Evolutionary conservation across 768 basidiomycete species (phyloP), one percentile per base, ranked within the genome.

Genomic region (Suillus clintonianus): DNA sequence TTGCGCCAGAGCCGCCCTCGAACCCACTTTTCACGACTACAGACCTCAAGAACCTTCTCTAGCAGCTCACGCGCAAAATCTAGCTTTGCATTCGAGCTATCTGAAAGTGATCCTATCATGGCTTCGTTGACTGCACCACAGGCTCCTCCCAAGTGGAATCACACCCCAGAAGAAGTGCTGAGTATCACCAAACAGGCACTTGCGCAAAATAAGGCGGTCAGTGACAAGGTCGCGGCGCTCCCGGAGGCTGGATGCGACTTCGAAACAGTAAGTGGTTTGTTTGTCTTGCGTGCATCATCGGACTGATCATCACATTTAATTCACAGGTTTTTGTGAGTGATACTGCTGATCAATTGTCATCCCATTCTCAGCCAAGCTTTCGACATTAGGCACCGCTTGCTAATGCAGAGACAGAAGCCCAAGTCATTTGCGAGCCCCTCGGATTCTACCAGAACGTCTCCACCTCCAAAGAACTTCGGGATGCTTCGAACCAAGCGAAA

Each of bases 361-460:
- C 45, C 65, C 59, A 50, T 68, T 66, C 47, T 75, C 68, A 60
- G 68, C 71, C 17, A 42, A 41, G 63, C 47, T 36, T 24, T 41
- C 64, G 53, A 51, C 64, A 62, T 13, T 65, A 92, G 90, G 69
- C 82, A 22, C 78, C 82, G 11, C 84, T 94, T n/a, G 84, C 88
- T 1, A 69, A 80, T 27, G 84, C 82, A 13, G 89, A 92, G 57
- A 83, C 88, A 22, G 73, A 80, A 19, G 78, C 87, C 30, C 84
- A 86, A 53, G 65, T 72, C 9, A 72, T 78, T 41, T 75, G 79
- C 3, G 89, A 91, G 64, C 89, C 89, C 0, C 80, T 92, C 22
- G 76, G 81, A 0, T 95, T 96, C 76, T 91, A 94, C 71, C 90
- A 93, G 73, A 91, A 94, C 67, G 92, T 95, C 32, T 90, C 91